Evolutionary conservation across 495 filamentous ascomycete species (phyloP).

Genomic region (Lineolata rhizophorae): DNA sequence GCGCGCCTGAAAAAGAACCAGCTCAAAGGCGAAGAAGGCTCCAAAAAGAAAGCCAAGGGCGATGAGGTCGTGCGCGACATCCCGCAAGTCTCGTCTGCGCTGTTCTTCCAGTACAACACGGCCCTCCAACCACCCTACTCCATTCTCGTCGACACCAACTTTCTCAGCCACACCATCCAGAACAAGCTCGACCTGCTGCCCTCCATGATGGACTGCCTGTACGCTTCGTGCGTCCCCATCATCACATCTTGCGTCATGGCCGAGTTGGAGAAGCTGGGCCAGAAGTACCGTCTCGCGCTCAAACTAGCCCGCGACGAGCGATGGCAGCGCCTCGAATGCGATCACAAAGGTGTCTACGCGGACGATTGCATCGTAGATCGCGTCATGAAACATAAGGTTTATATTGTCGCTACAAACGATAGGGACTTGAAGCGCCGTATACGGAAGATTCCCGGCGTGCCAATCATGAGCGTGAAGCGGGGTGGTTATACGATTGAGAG

Average conservation of each 20-base stretch:
- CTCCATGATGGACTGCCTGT: constrained; percentile 67
- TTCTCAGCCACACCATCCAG: constrained; percentile 76
- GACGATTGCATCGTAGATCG: constrained; percentile 47
- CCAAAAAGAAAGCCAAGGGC: constrained; percentile 29
- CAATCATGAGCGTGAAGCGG: constrained; percentile 48
- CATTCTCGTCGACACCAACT: constrained; percentile 75
- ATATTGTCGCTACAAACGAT: constrained; percentile 85
- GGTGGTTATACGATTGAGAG: constrained; percentile 88
- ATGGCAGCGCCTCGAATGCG: constrained; percentile 64
- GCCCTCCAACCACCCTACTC: constrained; percentile 77
- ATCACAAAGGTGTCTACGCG: constrained; percentile 49
- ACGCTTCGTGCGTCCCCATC: constrained; percentile 42
- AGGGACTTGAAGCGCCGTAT: constrained; percentile 57
- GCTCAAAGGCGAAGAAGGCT: constrained; percentile 24
- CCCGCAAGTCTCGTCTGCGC: constrained; percentile 40
- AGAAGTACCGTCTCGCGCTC: constrained; percentile 71
- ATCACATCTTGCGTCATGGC: constrained; percentile 54
- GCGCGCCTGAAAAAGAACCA: constrained; percentile 30
- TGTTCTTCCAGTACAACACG: constrained; percentile 93
- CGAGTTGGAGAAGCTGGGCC: constrained; percentile 81
- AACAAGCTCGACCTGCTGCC: constrained; percentile 73
- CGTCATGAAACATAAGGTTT: constrained; percentile 56
- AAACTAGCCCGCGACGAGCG: constrained; percentile 82
- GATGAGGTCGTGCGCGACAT: constrained; percentile 37
- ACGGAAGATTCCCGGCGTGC: constrained; percentile 54